Percentiles rank a stretch among this genome's conserved stretches.
These are phyloP conservation scores for Heterobasidion annosum DNA, from an alignment of 1,284 basidiomycete genomes.

Conservation along the genomic window DNA sequence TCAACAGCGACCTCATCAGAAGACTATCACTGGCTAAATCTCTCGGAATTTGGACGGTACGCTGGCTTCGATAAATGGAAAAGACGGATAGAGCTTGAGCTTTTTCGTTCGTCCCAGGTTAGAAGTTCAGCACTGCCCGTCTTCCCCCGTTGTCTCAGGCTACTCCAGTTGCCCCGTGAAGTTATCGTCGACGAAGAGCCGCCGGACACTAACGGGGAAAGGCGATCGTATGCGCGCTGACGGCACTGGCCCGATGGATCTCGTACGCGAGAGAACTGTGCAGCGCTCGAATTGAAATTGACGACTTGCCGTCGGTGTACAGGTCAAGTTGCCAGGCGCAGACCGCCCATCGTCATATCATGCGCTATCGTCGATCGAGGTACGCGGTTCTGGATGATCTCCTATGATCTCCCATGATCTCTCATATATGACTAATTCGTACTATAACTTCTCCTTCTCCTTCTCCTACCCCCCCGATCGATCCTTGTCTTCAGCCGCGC, in stretches of 20 bases:
- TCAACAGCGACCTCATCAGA: too few species aligned
- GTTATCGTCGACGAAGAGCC: not conserved
- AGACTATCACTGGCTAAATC: too few species aligned
- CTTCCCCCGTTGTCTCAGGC: too few species aligned
- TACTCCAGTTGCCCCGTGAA: not conserved
- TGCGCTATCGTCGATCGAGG: not conserved
- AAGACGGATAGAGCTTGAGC: too few species aligned
- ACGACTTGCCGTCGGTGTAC: not conserved
- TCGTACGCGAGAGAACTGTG: not conserved
- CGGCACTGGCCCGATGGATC: not conserved
- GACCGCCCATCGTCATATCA: not conserved
- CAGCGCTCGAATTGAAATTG: not conserved
- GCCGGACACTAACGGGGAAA: too few species aligned
- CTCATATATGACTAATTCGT: not conserved
- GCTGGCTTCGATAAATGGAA: too few species aligned
- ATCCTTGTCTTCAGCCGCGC: not conserved
- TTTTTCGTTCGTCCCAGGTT: too few species aligned
- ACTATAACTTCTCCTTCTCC: not conserved
- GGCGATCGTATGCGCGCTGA: too few species aligned
- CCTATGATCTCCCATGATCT: not conserved
- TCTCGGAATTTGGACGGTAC: too few species aligned
- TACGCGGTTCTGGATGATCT: not conserved
- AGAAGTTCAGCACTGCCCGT: too few species aligned
- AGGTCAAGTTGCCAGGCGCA: not conserved
- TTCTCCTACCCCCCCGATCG: not conserved